A percentile compares a stretch with the other conserved stretches of the same genome.
Evolutionary conservation across 2,329 filamentous ascomycete genomes (phyloP).

Genomic region (Berkeleyomyces basicola): DNA sequence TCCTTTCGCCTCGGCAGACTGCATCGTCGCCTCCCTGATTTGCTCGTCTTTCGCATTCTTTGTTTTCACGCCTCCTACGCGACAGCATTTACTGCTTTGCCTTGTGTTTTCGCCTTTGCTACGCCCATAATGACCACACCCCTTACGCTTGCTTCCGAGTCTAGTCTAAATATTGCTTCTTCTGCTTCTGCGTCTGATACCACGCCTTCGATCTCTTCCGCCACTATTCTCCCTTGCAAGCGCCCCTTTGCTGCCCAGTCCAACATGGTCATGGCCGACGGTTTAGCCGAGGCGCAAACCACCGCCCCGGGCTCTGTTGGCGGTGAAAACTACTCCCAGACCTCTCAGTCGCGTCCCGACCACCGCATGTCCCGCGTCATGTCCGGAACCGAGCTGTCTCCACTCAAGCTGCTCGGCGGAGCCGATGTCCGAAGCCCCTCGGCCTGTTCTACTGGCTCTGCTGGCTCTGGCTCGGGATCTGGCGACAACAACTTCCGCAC

Average conservation of each 20-base stretch:
- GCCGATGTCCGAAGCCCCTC: conserved; percentile 15
- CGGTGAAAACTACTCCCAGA: conserved; percentile 5
- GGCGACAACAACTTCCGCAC: conserved; percentile 12
- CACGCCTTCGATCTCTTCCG: background rate
- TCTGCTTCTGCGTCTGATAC: background rate
- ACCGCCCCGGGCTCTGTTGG: background rate
- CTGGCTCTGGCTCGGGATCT: conserved; percentile 13
- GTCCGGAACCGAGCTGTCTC: conserved; percentile 40
- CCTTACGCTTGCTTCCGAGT: conserved; percentile 10
- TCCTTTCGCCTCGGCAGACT: background rate
- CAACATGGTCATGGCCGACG: conserved; percentile 10
- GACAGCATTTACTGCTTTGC: background rate
- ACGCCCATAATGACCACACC: conserved; percentile 11
- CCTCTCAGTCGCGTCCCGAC: conserved; percentile 3
- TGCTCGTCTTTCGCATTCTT: background rate
- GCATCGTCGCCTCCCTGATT: background rate
- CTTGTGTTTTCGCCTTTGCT: background rate
- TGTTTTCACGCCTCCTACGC: background rate
- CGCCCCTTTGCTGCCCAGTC: conserved; percentile 9
- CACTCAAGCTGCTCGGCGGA: conserved; percentile 36
- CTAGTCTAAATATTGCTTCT: conserved; percentile 7
- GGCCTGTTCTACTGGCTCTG: conserved; percentile 17
- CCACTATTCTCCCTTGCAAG: conserved; percentile 10
- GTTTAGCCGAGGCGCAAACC: conserved; percentile 7
- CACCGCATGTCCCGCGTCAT: conserved; percentile 34